Conservation (phyloP, 768 basidiomycete genomes). For the Daedaleopsis nitida region DNA sequence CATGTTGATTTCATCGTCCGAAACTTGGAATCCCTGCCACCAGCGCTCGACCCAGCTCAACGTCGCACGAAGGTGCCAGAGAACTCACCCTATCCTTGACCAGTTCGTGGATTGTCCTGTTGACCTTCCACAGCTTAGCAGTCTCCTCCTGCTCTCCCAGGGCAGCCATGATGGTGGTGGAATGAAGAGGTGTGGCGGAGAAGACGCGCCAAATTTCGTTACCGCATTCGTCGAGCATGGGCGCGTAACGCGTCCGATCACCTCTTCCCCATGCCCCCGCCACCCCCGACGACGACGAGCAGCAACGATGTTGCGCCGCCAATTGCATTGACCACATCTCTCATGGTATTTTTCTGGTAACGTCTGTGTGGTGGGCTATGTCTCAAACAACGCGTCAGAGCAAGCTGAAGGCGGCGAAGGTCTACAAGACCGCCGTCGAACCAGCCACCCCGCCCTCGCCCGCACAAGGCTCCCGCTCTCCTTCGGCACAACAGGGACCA, state of each 20-base stretch:
- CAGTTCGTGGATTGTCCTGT: slow-evolving; percentile 94
- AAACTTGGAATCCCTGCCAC: slow-evolving; percentile 85
- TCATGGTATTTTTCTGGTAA: slow-evolving; percentile 33
- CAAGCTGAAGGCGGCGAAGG: slow-evolving; percentile 85
- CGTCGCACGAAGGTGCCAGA: slow-evolving; percentile 8
- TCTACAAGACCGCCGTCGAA: slow-evolving; percentile 82
- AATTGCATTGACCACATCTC: slow-evolving; percentile 26
- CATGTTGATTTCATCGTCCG: slow-evolving; percentile 93
- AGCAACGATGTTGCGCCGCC: slow-evolving; percentile 16
- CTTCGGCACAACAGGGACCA: slow-evolving; percentile 41
- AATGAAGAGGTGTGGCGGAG: slow-evolving; percentile 8
- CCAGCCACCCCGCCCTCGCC: slow-evolving; percentile 49
- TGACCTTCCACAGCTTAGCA: slow-evolving; percentile 93
- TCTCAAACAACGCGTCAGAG: slow-evolving; percentile 41
- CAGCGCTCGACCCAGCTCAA: slow-evolving; percentile 26
- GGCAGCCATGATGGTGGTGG: slow-evolving; percentile 52
- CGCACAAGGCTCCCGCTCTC: slow-evolving; percentile 35
- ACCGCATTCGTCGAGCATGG: slow-evolving; percentile 41
- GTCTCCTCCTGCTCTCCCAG: slow-evolving; percentile 58
- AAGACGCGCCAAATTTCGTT: slow-evolving; percentile 23
- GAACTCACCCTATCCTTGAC: slow-evolving; percentile 86
- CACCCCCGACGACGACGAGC: slow-evolving; percentile 19
- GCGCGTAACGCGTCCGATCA: slow-evolving; percentile 12
- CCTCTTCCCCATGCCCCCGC: slow-evolving; percentile 7
- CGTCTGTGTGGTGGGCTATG: neutral